phyloP scores from a whole-genome alignment of 768 basidiomycete genomes.

The Leccinum variicolor region DNA sequence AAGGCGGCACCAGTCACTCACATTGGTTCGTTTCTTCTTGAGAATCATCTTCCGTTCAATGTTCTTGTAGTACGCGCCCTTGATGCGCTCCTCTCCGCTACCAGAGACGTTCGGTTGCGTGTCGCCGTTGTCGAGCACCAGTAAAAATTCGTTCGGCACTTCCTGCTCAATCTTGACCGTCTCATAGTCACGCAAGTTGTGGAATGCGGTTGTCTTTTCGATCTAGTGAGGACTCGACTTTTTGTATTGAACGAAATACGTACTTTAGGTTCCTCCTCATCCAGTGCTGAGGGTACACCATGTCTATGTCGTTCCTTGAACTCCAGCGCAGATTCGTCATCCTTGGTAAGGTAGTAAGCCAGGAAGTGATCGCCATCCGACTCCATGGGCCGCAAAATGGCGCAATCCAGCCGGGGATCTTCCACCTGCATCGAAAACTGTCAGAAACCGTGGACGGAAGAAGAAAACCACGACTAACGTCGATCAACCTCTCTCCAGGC shows the following conservation, averaged over 20 bases:
- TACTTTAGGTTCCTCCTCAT: slow-evolving; percentile 58
- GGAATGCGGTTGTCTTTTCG: slow-evolving; percentile 62
- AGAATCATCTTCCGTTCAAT: slow-evolving; percentile 86
- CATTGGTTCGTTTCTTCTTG: slow-evolving; percentile 81
- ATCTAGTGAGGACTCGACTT: neutral
- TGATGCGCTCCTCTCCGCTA: slow-evolving; percentile 39
- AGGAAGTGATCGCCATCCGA: slow-evolving; percentile 87
- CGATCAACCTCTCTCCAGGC: slow-evolving; percentile 71
- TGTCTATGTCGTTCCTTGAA: slow-evolving; percentile 58
- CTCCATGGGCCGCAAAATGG: slow-evolving; percentile 83
- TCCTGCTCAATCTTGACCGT: slow-evolving; percentile 85
- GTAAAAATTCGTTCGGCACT: slow-evolving; percentile 78
- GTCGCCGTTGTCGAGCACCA: slow-evolving; percentile 67
- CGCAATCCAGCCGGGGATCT: slow-evolving; percentile 81
- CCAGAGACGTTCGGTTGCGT: slow-evolving; percentile 34
- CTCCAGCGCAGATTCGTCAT: slow-evolving; percentile 63
- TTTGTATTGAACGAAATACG: slow-evolving; percentile 6
- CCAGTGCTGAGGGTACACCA: slow-evolving; percentile 41
- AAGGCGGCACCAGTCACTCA: slow-evolving; percentile 35
- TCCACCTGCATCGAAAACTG: slow-evolving; percentile 44
- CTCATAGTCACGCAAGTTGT: slow-evolving; percentile 82
- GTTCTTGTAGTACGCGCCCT: slow-evolving; percentile 86
- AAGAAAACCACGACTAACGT: slow-evolving; percentile 43
- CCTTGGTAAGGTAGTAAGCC: slow-evolving; percentile 77
- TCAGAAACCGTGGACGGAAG: neutral